Percentiles rank a stretch among this genome's conserved stretches.
phyloP scores from a whole-genome alignment of 352 stramenopile genomes.

The Phytophthora meadii region DNA sequence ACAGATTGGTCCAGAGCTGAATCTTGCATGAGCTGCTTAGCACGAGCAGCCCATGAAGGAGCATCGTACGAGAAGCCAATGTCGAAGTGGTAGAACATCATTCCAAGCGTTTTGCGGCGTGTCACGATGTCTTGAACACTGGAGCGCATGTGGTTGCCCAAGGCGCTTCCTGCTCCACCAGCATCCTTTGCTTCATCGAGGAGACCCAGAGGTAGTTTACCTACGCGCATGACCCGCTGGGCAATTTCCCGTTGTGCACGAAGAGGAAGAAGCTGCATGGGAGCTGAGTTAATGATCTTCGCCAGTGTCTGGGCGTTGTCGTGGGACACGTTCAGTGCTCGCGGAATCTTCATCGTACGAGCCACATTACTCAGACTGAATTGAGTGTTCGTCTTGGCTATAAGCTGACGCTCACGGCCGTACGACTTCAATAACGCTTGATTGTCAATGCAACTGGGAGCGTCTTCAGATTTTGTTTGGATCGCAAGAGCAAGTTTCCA shows the following conservation, averaged over 20 bases:
- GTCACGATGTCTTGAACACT: conserved; percentile 70
- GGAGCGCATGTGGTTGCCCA: conserved; percentile 65
- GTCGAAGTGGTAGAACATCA: conserved; percentile 91
- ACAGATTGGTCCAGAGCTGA: conserved; percentile 56
- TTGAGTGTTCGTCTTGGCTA: conserved; percentile 82
- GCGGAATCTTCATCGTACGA: conserved; percentile 87
- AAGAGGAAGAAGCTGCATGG: conserved; percentile 65
- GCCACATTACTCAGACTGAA: conserved; percentile 87
- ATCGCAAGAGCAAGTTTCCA: conserved; percentile 91
- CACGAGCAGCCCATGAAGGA: conserved; percentile 46
- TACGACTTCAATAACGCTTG: conserved; percentile 76
- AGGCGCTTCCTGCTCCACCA: conserved; percentile 41
- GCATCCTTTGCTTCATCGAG: conserved; percentile 44
- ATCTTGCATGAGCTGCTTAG: conserved; percentile 73
- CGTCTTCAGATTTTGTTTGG: conserved; percentile 25
- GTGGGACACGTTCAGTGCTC: conserved; percentile 83
- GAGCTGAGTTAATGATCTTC: conserved; percentile 65
- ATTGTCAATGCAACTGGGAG: conserved; percentile 12
- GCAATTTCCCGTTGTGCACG: conserved; percentile 66
- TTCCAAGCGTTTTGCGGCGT: conserved; percentile 62
- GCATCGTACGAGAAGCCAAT: conserved; percentile 82
- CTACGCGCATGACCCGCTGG: conserved; percentile 69
- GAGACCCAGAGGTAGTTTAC: conserved; percentile 69
- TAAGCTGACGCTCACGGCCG: conserved; percentile 73
- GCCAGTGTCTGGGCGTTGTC: conserved; percentile 71